Evolutionary conservation across 208 protist genomes (phyloP).

Genomic region (Trypanosoma vivax): DNA sequence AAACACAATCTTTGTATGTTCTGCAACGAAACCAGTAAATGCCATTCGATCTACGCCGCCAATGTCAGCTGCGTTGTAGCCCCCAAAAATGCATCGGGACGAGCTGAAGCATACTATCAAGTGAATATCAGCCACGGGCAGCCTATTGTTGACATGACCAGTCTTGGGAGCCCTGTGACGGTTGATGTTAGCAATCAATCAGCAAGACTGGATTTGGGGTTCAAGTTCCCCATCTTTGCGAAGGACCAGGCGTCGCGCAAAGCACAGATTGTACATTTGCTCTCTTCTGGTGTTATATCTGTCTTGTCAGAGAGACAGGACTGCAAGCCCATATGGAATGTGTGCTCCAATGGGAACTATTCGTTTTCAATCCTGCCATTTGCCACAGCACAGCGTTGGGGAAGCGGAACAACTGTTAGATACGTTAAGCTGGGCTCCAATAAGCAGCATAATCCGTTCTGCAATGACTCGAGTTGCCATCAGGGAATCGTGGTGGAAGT

Average conservation of each 20-base stretch:
- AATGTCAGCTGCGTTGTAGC: not conserved
- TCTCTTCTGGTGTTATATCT: conserved; percentile 14
- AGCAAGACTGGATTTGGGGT: conserved; percentile 5
- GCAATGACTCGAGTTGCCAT: not conserved
- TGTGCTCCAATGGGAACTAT: conserved; percentile 28
- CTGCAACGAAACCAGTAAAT: conserved; percentile 2
- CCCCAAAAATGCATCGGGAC: too few species aligned
- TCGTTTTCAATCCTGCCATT: conserved; percentile 21
- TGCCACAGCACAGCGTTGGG: not conserved
- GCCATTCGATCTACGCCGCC: not conserved
- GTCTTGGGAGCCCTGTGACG: not conserved
- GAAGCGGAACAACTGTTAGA: not conserved
- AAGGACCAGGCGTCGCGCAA: conserved; percentile 3
- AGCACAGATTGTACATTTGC: conserved; percentile 3
- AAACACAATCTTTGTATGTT: too few species aligned
- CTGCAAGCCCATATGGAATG: conserved; percentile 7
- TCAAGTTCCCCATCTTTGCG: conserved; percentile 14
- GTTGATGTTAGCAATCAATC: not conserved
- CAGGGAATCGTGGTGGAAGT: conserved; percentile 2
- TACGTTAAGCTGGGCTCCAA: not conserved
- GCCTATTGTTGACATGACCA: not conserved
- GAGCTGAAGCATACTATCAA: too few species aligned
- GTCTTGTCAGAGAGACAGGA: conserved; percentile 8
- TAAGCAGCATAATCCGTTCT: not conserved
- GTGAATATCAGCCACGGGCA: not conserved